A percentile compares a stretch with the other conserved stretches of the same genome.
Conservation (phyloP, 2,329 filamentous ascomycete genomes). For the Cryphonectria naterciae region DNA sequence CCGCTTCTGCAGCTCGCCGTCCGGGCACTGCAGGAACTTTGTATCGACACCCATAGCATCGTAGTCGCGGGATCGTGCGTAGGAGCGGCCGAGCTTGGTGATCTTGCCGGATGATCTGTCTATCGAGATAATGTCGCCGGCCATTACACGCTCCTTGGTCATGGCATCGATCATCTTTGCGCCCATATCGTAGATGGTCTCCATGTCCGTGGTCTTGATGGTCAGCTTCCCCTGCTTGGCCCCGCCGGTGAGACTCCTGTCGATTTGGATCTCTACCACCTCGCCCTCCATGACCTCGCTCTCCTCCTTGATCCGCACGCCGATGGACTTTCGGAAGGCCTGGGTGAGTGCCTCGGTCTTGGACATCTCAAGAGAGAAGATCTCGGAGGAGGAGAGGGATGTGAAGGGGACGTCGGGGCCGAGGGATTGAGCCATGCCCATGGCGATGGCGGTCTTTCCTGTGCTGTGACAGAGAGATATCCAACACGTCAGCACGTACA, state of each 20-base stretch:
- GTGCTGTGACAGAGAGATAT: slow-evolving; percentile 61
- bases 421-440: slow-evolving; percentile 97
- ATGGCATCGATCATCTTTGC: slow-evolving; percentile 99
- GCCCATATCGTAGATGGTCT: slow-evolving; percentile 99
- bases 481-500: slow-evolving; percentile 7
- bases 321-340: slow-evolving; percentile 98
- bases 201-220: slow-evolving; percentile 99
- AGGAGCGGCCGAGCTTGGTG: slow-evolving; percentile 93
- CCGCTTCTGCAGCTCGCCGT: slow-evolving; percentile 95
- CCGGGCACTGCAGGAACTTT: slow-evolving; percentile 96
- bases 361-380: slow-evolving; percentile 98
- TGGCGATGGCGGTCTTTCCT: slow-evolving; percentile 97
- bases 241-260: slow-evolving; percentile 91
- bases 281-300: slow-evolving; percentile 99
- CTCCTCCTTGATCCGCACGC: slow-evolving; percentile 97
- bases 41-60: slow-evolving; percentile 99
- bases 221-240: slow-evolving; percentile 99
- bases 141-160: slow-evolving; percentile 99
- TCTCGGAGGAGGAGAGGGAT: slow-evolving; percentile 92
- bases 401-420: slow-evolving; percentile 96
- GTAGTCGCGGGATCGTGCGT: slow-evolving; percentile 94
- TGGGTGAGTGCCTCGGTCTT: slow-evolving; percentile 98
- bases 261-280: slow-evolving; percentile 98
- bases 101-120: slow-evolving; percentile 99
- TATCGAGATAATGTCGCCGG: slow-evolving; percentile 96